A percentile compares a stretch with the other conserved stretches of the same genome.
Evolutionary conservation across 164 flowering plant species (phyloP).

Genomic region (Berberis vulgaris): DNA sequence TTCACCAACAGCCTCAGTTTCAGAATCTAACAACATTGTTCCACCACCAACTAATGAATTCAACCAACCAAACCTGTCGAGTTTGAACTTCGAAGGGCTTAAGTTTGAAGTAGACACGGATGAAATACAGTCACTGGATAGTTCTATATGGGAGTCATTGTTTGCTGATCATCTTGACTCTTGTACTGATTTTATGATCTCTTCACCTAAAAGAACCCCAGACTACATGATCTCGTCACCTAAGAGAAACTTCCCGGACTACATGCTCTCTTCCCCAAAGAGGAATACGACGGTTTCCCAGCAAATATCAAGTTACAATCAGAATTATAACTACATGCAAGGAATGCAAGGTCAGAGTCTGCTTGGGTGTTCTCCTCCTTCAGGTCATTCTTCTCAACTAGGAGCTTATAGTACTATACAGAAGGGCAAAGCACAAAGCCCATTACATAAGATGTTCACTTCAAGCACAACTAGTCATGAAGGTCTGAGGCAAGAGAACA

Average conservation of each 20-base stretch:
- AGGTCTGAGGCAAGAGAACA: slow-evolving; percentile 25
- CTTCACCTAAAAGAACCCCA: slow-evolving; percentile 36
- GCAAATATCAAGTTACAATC: slow-evolving; percentile 11
- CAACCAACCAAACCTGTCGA: slow-evolving; percentile 23
- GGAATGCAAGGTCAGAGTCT: slow-evolving; percentile 33
- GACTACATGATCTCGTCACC: slow-evolving; percentile 36
- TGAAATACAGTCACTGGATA: slow-evolving; percentile 49
- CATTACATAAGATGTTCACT: slow-evolving; percentile 41
- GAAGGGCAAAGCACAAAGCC: slow-evolving; percentile 42
- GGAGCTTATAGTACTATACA: slow-evolving; percentile 21
- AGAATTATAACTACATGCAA: slow-evolving; percentile 22
- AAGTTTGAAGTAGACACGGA: slow-evolving; percentile 34
- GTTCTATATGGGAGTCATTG: slow-evolving; percentile 47
- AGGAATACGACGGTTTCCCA: slow-evolving; percentile 4
- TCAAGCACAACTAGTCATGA: slow-evolving; percentile 29
- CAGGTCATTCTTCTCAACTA: slow-evolving; percentile 17
- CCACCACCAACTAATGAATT: slow-evolving; percentile 11
- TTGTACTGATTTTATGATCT: slow-evolving; percentile 13
- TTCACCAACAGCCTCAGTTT: neutral
- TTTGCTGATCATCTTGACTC: slow-evolving; percentile 46
- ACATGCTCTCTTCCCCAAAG: slow-evolving; percentile 8
- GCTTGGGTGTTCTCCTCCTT: slow-evolving; percentile 30
- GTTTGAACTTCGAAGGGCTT: slow-evolving; percentile 27
- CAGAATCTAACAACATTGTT: slow-evolving; percentile 23
- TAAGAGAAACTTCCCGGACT: slow-evolving; percentile 14